phyloP scores from a whole-genome alignment of 164 flowering plant genomes.

The Aristolochia californica region DNA sequence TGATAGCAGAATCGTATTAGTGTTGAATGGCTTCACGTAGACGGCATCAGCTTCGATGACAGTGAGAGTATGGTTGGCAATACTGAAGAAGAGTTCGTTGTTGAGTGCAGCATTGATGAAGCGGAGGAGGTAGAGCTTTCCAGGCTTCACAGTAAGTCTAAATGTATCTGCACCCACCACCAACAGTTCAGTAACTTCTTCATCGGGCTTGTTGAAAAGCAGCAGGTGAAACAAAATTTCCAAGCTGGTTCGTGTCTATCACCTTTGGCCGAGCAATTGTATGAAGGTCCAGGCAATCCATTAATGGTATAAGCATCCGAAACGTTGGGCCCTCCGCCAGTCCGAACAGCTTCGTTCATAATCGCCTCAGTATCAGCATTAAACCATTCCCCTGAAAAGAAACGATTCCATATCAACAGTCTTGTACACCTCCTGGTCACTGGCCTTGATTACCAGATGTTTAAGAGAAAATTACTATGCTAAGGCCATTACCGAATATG shows the following conservation, averaged over 20 bases:
- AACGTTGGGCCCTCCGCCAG: constrained; percentile 45
- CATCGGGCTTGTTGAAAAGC: too few species aligned
- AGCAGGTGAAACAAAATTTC: too few species aligned
- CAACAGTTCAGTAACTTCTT: too few species aligned
- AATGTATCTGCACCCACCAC: constrained; percentile 31
- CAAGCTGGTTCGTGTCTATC: too few species aligned
- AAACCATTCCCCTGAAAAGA: constrained; percentile 43
- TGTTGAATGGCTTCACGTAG: constrained; percentile 40
- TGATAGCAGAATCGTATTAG: constrained; percentile 24
- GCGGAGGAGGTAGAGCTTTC: constrained; percentile 45
- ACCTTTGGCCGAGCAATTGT: constrained; percentile 49
- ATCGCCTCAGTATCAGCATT: constrained; percentile 42
- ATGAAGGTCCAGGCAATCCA: constrained; percentile 46
- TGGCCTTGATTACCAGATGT: too few species aligned
- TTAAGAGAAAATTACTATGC: too few species aligned
- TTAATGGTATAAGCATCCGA: constrained; percentile 55
- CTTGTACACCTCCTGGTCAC: too few species aligned
- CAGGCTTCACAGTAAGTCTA: constrained; percentile 39
- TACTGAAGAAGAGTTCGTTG: constrained; percentile 53
- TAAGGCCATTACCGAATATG: constrained; percentile 32
- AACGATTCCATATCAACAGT: background rate
- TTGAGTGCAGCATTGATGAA: constrained; percentile 63
- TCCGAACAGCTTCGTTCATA: constrained; percentile 36
- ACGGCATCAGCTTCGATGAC: constrained; percentile 48
- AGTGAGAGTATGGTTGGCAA: constrained; percentile 45